Evolutionary conservation across 2,329 filamentous ascomycete genomes (phyloP).

Genomic region (Aureobasidium zeae): DNA sequence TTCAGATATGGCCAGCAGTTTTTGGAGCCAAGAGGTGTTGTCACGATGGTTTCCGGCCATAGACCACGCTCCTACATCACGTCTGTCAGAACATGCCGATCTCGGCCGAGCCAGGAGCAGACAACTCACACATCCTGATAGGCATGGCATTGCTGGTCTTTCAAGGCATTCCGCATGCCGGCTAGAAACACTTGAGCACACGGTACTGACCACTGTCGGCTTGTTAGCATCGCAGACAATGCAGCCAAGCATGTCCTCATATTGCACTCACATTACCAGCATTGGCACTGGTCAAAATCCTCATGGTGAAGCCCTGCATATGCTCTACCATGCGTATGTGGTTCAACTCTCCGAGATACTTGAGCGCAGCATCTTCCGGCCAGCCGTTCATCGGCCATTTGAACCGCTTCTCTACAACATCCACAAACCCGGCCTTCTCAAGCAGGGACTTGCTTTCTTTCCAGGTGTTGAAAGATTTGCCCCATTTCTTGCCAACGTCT

Average conservation of each 20-base stretch:
- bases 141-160: slow-evolving; percentile 9
- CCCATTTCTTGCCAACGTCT: slow-evolving; percentile 7
- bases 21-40: too few species aligned
- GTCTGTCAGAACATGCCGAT: neutral
- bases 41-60: slow-evolving; percentile 15
- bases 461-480: slow-evolving; percentile 14
- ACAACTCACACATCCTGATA: slow-evolving; percentile 11
- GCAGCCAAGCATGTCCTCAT: neutral
- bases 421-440: slow-evolving; percentile 34
- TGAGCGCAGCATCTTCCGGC: slow-evolving; percentile 19
- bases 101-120: neutral
- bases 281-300: slow-evolving; percentile 11
- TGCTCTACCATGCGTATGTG: slow-evolving; percentile 6
- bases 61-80: slow-evolving; percentile 10
- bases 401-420: slow-evolving; percentile 35
- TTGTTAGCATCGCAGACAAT: too few species aligned
- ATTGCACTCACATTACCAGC: slow-evolving; percentile 7
- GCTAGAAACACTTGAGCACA: slow-evolving; percentile 15
- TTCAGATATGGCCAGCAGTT: too few species aligned
- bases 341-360: slow-evolving; percentile 7
- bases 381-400: slow-evolving; percentile 32
- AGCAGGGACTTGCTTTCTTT: slow-evolving; percentile 20
- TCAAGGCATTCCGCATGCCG: slow-evolving; percentile 14
- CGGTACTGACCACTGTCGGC: slow-evolving; percentile 3
- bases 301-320: slow-evolving; percentile 11